Evolutionary conservation across 805 yeast species (phyloP).

Genomic region (Saccharomycopsis sp.): DNA sequence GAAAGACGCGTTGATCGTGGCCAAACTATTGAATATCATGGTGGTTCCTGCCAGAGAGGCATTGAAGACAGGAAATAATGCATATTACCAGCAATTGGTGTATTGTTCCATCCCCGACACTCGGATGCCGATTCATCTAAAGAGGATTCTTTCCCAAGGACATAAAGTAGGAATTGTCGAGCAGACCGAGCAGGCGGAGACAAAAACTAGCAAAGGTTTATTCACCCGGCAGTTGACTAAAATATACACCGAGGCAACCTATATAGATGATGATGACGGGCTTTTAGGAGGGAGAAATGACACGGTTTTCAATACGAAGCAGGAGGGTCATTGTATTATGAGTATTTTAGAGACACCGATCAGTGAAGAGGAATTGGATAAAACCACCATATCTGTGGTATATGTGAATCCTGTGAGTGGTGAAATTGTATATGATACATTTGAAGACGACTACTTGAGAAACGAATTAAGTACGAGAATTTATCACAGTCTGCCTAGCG

Average conservation of each 20-base stretch:
- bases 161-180: slow-evolving; percentile 81
- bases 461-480: slow-evolving; percentile 68
- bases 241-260: slow-evolving; percentile 79
- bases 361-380: slow-evolving; percentile 20
- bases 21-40: slow-evolving; percentile 62
- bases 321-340: slow-evolving; percentile 40
- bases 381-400: slow-evolving; percentile 38
- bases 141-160: slow-evolving; percentile 64
- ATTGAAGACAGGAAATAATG: slow-evolving; percentile 27
- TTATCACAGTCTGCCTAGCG: slow-evolving; percentile 70
- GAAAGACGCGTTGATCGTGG: slow-evolving; percentile 68
- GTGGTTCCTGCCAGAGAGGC: slow-evolving; percentile 62
- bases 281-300: slow-evolving; percentile 23
- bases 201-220: slow-evolving; percentile 54
- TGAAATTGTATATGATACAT: slow-evolving; percentile 64
- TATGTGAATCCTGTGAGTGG: slow-evolving; percentile 73
- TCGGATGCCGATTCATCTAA: slow-evolving; percentile 68
- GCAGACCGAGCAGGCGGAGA: slow-evolving; percentile 75
- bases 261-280: slow-evolving; percentile 51
- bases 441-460: slow-evolving; percentile 52
- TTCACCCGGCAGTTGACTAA: slow-evolving; percentile 65
- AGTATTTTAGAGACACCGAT: slow-evolving; percentile 32
- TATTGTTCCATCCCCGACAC: slow-evolving; percentile 81
- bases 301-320: slow-evolving; percentile 25
- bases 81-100: slow-evolving; percentile 54